Conservation (phyloP, 2,329 filamentous ascomycete species). For the Microcyclosporella mali region DNA sequence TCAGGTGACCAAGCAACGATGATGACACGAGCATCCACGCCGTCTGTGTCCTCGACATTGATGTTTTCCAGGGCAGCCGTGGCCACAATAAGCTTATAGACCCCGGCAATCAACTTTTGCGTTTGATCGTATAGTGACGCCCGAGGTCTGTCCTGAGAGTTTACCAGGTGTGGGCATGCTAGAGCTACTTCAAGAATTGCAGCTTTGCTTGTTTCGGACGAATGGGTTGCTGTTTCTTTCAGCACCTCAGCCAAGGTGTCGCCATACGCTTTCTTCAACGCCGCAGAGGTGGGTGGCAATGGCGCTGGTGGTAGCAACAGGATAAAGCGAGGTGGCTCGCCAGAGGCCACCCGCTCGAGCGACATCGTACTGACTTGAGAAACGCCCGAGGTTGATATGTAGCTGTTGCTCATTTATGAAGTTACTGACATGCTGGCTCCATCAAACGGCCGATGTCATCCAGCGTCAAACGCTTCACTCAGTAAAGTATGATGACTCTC, state of each 20-base stretch:
- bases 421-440: no score
- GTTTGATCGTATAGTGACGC: constrained; percentile 59
- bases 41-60: constrained; percentile 59
- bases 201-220: constrained; percentile 24
- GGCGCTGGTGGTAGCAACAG: constrained; percentile 43
- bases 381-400: no score
- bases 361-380: background rate
- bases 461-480: no score
- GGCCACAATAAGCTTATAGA: constrained; percentile 72
- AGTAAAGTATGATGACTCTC: no score
- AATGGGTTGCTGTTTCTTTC: constrained; percentile 35
- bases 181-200: constrained; percentile 56
- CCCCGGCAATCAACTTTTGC: constrained; percentile 65
- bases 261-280: constrained; percentile 40
- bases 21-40: constrained; percentile 70
- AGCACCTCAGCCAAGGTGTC: constrained; percentile 39
- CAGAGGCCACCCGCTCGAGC: constrained; percentile 22
- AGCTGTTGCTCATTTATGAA: background rate
- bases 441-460: no score
- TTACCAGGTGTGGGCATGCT: constrained; percentile 55
- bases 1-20: constrained; percentile 57
- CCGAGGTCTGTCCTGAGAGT: constrained; percentile 44
- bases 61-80: constrained; percentile 61
- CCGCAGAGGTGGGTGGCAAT: constrained; percentile 33
- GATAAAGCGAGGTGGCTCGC: constrained; percentile 31